phyloP scores from a whole-genome alignment of 768 basidiomycete genomes.

The Suillus tomentosus region DNA sequence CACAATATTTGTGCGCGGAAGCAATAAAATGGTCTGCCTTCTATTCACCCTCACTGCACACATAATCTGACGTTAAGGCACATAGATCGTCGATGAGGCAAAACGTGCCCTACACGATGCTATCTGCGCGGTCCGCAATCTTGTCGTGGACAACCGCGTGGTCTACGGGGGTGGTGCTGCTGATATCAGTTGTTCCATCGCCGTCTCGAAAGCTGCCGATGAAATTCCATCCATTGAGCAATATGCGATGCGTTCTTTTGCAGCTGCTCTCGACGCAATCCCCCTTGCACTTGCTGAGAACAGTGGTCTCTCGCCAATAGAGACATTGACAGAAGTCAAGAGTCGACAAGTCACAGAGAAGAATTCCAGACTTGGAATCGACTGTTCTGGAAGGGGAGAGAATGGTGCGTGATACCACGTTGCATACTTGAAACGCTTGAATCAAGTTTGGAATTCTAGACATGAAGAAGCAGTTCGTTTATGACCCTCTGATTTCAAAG shows the following conservation, averaged over 20 bases:
- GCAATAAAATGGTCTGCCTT: slow-evolving; percentile 93
- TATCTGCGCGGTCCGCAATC: slow-evolving; percentile 94
- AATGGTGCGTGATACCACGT: slow-evolving; percentile 60
- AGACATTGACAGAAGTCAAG: slow-evolving; percentile 95
- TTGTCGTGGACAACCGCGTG: slow-evolving; percentile 93
- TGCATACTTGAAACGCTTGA: background rate
- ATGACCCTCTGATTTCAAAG: slow-evolving; percentile 97
- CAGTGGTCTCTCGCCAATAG: slow-evolving; percentile 94
- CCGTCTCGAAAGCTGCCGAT: slow-evolving; percentile 93
- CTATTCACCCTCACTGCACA: background rate
- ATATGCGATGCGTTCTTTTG: slow-evolving; percentile 99
- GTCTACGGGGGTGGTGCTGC: slow-evolving; percentile 99
- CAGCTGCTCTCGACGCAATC: slow-evolving; percentile 91
- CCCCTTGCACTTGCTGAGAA: slow-evolving; percentile 98
- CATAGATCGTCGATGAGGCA: slow-evolving; percentile 96
- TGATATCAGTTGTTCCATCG: slow-evolving; percentile 93
- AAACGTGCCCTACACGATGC: slow-evolving; percentile 98
- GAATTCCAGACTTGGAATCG: slow-evolving; percentile 87
- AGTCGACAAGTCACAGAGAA: slow-evolving; percentile 87
- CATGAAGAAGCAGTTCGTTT: slow-evolving; percentile 97
- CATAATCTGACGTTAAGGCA: slow-evolving; percentile 2
- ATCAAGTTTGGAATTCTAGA: slow-evolving; percentile 48
- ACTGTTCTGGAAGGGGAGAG: slow-evolving; percentile 83
- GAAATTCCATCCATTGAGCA: slow-evolving; percentile 97
- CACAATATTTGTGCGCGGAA: slow-evolving; percentile 95